Conservation (phyloP, 2,329 filamentous ascomycete species). For the Coniochaeta hoffmannii region DNA sequence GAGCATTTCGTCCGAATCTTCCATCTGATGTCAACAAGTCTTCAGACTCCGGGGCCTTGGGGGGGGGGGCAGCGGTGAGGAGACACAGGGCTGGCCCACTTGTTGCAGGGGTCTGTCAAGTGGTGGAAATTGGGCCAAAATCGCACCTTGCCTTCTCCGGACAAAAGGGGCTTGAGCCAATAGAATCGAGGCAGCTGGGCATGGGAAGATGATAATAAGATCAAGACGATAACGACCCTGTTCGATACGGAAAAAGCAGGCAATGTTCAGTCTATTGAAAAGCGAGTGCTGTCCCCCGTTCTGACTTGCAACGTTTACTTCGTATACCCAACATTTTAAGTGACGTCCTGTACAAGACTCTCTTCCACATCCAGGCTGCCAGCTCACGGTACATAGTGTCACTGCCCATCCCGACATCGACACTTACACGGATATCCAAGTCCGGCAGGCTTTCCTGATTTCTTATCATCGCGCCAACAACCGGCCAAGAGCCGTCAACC, state of each 20-base stretch:
- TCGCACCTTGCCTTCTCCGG: not conserved
- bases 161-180: not conserved
- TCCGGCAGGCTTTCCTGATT: not conserved
- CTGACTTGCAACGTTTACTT: no score
- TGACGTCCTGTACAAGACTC: not conserved
- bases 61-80: not conserved
- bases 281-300: no score
- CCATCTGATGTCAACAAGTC: not conserved
- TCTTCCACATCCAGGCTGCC: not conserved
- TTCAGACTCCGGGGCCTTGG: not conserved
- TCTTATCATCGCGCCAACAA: not conserved
- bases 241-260: not conserved
- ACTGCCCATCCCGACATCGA: conserved; percentile 2
- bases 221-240: not conserved
- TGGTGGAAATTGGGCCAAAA: not conserved
- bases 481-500: not conserved
- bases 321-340: not conserved
- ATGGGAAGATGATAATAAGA: not conserved
- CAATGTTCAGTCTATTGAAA: no score
- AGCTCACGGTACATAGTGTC: not conserved
- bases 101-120: conserved; percentile 1
- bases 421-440: conserved; percentile 5
- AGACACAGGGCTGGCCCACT: not conserved
- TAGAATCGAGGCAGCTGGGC: not conserved
- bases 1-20: no score